Evolutionary conservation across 2,329 filamentous ascomycete species (phyloP).

Genomic region (Daldinia sp.): DNA sequence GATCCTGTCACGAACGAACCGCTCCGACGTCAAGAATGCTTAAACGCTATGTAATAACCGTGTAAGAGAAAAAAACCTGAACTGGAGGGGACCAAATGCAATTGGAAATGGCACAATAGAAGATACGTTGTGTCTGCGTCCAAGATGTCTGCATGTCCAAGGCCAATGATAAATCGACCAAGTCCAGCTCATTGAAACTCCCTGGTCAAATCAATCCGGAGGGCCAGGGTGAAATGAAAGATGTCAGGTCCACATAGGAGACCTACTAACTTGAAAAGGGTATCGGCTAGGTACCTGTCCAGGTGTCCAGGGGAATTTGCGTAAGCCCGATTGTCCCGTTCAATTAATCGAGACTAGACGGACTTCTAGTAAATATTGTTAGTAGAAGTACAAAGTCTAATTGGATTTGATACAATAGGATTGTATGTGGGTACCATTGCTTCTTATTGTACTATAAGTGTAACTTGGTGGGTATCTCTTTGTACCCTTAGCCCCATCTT

Average conservation of each 20-base stretch:
- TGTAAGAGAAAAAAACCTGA: slow-evolving; percentile 1
- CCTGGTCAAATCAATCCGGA: slow-evolving; percentile 35
- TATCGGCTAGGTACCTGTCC: slow-evolving; percentile 31
- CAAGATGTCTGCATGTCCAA: background rate
- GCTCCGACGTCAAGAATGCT: background rate
- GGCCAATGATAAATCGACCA: background rate
- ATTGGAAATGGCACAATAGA: background rate
- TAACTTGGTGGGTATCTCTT: background rate
- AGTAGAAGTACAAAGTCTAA: slow-evolving; percentile 22
- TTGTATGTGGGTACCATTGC: slow-evolving; percentile 3
- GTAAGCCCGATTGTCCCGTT: slow-evolving; percentile 25
- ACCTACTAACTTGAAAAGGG: slow-evolving; percentile 30
- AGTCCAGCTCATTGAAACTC: slow-evolving; percentile 29
- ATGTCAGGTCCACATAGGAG: slow-evolving; percentile 19
- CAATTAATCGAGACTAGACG: slow-evolving; percentile 5
- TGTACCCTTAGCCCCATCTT: slow-evolving; percentile 16
- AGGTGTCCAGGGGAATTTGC: slow-evolving; percentile 22
- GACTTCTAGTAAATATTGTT: slow-evolving; percentile 29
- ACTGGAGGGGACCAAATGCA: background rate
- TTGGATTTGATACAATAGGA: slow-evolving; percentile 25
- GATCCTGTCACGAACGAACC: slow-evolving; percentile 7
- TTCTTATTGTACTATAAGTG: background rate
- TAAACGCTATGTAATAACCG: slow-evolving; percentile 7
- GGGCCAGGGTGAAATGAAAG: slow-evolving; percentile 30
- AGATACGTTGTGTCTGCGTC: slow-evolving; percentile 3